Conservation (phyloP, 2,329 filamentous ascomycete species). For the Pseudogymnoascus sp. region DNA sequence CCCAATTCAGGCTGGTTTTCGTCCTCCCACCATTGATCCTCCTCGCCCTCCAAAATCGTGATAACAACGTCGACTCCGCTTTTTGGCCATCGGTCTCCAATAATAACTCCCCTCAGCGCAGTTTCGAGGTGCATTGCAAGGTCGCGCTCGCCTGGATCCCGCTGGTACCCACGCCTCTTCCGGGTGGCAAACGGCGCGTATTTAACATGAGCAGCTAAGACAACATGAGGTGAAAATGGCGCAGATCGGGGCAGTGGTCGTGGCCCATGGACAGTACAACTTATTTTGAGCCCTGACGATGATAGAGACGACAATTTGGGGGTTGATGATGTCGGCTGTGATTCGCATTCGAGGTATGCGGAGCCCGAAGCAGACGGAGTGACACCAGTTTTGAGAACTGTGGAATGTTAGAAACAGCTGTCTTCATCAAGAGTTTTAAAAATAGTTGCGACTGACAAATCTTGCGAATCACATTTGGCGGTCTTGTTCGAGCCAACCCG, state of each 20-base stretch:
- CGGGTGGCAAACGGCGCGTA: conserved; percentile 90
- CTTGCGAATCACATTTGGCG: conserved; percentile 66
- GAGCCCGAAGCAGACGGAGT: conserved; percentile 91
- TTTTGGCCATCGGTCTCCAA: conserved; percentile 96
- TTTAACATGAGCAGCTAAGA: conserved; percentile 89
- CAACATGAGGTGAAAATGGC: conserved; percentile 84
- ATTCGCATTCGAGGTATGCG: conserved; percentile 68
- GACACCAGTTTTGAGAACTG: conserved; percentile 83
- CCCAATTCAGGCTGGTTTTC: conserved; percentile 37
- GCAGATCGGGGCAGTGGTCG: conserved; percentile 82
- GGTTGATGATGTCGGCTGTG: conserved; percentile 37
- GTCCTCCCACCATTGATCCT: conserved; percentile 62
- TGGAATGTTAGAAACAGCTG: conserved; percentile 14
- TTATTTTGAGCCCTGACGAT: conserved; percentile 68
- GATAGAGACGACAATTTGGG: conserved; percentile 38
- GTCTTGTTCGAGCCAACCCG: conserved; percentile 48
- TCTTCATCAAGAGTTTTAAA: neutral
- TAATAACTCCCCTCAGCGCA: conserved; percentile 78
- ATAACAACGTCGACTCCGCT: conserved; percentile 93
- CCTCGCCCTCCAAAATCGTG: conserved; percentile 87
- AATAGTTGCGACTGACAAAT: conserved; percentile 57
- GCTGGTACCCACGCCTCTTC: conserved; percentile 73
- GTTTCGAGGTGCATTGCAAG: conserved; percentile 86
- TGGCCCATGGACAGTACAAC: conserved; percentile 88
- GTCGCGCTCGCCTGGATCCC: conserved; percentile 80